Base-by-base conservation (phyloP, 768 basidiomycete genomes). In the Kwoniella dejecticola region DNA sequence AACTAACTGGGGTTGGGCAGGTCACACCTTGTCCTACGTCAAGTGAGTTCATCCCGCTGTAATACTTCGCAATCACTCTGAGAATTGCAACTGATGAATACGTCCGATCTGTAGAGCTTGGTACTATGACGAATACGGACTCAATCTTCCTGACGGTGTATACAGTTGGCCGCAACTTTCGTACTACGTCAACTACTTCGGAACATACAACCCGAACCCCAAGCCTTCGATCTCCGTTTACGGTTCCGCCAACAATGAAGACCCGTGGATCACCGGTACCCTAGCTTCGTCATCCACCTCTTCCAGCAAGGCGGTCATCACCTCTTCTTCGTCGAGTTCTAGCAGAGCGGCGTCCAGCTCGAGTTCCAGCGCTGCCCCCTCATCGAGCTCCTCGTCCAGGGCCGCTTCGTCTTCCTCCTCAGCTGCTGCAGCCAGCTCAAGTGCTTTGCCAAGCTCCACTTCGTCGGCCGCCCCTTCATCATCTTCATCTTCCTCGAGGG, bases 1-100 rank as follows among this genome's bases (percentile, higher is more conserved):
- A 3, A 44, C 52, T 21, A 50, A 52, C 29, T 66, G 60, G 59
- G 64, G 64, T 38, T 66, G 59, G 60, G 26, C 44, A 38, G 64
- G 60, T n/a, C 64, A 66, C 38, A 66, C 54, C 23, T 42, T 66
- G 15, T 12, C 29, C 15, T 66, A 66, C 26, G 64, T 66, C 26
- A 66, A 66, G 64, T 62, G 61, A 67, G 65, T 67, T 19, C 5
- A n/a, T 4, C 29, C 26, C 23, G 7, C 11, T 26, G 24, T 50
- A 17, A 30, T 15, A 10, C 21, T 36, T n/a, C n/a, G n/a, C n/a
- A 15, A 36, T 36, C 7, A 7, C 7, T 36, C 15, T 36, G 7
- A 36, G 33, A 36, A 7, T 36, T 36, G 33, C 15, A n/a, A 12
- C 50, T 64, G 47, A 47, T 21, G 2, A 26, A 2, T 3, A 41